A percentile compares a stretch with the other conserved stretches of the same genome.
Evolutionary conservation across 1,284 basidiomycete genomes (phyloP).

Genomic region (Uromyces viciae-fabae): DNA sequence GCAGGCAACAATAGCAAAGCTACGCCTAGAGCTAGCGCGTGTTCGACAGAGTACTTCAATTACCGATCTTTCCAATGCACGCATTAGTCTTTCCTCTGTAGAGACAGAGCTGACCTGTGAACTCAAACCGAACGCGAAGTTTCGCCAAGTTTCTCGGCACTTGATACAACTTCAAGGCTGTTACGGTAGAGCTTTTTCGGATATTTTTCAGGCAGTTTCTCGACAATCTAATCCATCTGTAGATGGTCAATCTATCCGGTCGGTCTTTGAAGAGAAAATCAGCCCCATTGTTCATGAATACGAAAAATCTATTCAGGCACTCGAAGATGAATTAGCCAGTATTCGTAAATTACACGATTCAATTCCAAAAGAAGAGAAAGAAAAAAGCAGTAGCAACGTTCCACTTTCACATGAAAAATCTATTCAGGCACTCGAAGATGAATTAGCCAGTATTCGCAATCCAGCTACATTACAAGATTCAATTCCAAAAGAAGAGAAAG

Average conservation of each 20-base stretch:
- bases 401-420: conserved; percentile 4
- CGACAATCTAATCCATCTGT: not conserved
- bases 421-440: not conserved
- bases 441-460: not conserved
- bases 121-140: not conserved
- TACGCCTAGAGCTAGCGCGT: conserved; percentile 3
- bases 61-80: conserved; percentile 4
- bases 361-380: too few relatives aligned
- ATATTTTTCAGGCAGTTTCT: conserved; percentile 11
- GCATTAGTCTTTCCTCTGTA: conserved; percentile 3
- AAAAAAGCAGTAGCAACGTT: not conserved
- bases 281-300: conserved; percentile 16
- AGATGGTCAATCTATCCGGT: not conserved
- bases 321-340: not conserved
- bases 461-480: too few relatives aligned
- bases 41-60: conserved; percentile 14
- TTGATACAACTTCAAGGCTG: conserved; percentile 10
- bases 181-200: conserved; percentile 10
- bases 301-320: not conserved
- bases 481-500: too few relatives aligned
- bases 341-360: too few relatives aligned
- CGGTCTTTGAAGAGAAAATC: not conserved
- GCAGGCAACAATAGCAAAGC: not conserved
- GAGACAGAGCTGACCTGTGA: conserved; percentile 3
- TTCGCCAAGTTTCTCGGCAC: conserved; percentile 13